These are phyloP conservation scores for Globisporangium perplexum DNA, from an alignment of 352 stramenopile genomes.

Conservation along the genomic window DNA sequence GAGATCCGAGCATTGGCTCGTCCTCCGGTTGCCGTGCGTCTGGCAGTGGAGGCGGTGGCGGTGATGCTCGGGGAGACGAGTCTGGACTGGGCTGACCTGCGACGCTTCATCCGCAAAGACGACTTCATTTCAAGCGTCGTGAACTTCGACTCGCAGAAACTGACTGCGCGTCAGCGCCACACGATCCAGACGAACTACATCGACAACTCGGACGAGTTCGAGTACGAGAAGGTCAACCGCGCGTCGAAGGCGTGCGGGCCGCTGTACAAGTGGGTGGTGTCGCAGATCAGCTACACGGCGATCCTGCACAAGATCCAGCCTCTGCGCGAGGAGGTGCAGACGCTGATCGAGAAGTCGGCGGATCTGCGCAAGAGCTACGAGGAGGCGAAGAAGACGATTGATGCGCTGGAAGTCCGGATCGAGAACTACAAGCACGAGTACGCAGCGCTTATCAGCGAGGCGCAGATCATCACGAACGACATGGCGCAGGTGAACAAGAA, in stretches of 20 bases:
- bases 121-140: conserved; percentile 99
- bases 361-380: conserved; percentile 92
- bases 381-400: conserved; percentile 90
- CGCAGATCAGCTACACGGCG: conserved; percentile 97
- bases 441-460: conserved; percentile 95
- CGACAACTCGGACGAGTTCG: conserved; percentile 86
- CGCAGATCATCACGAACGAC: conserved; percentile 97
- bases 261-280: conserved; percentile 98
- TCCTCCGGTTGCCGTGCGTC: conserved; percentile 94
- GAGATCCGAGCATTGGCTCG: conserved; percentile 96
- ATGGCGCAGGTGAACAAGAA: conserved; percentile 98
- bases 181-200: conserved; percentile 96
- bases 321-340: conserved; percentile 96
- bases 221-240: conserved; percentile 90
- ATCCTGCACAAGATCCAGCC: conserved; percentile 99
- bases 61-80: conserved; percentile 98
- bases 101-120: conserved; percentile 95
- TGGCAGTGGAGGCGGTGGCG: conserved; percentile 96
- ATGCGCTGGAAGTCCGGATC: conserved; percentile 94
- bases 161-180: conserved; percentile 93
- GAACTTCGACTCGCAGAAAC: conserved; percentile 98
- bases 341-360: conserved; percentile 93
- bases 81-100: conserved; percentile 96
- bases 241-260: conserved; percentile 97
- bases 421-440: conserved; percentile 99